A percentile compares a stretch with the other conserved stretches of the same genome.
phyloP scores from a whole-genome alignment of 495 filamentous ascomycete genomes.

The Penicillium dipodomyicola region DNA sequence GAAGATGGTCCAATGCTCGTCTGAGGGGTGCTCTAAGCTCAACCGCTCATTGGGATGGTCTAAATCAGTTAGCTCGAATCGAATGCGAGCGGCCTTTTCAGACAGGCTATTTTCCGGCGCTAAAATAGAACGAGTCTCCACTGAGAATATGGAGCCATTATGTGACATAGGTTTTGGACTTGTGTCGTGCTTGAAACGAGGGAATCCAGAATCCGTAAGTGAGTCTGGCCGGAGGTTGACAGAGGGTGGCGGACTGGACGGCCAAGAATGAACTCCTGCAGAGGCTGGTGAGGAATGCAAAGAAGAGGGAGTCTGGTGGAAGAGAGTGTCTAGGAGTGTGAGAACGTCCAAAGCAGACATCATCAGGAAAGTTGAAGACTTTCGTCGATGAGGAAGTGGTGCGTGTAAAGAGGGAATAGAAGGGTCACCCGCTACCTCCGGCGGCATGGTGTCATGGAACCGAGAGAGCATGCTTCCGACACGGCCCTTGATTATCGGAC shows the following conservation, averaged over 20 bases:
- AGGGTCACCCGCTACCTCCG: slow-evolving; percentile 7
- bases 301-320: slow-evolving; percentile 31
- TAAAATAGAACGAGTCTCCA: slow-evolving; percentile 30
- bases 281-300: slow-evolving; percentile 28
- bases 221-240: slow-evolving; percentile 18
- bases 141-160: slow-evolving; percentile 28
- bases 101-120: slow-evolving; percentile 24
- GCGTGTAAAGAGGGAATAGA: slow-evolving; percentile 4
- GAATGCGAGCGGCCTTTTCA: slow-evolving; percentile 42
- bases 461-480: slow-evolving; percentile 73
- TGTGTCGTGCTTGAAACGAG: slow-evolving; percentile 23
- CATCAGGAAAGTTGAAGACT: slow-evolving; percentile 39
- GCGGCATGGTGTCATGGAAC: slow-evolving; percentile 39
- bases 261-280: slow-evolving; percentile 16
- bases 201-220: slow-evolving; percentile 30
- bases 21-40: slow-evolving; percentile 39
- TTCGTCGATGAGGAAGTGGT: slow-evolving; percentile 8
- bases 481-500: slow-evolving; percentile 63
- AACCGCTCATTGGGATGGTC: slow-evolving; percentile 36
- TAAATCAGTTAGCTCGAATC: slow-evolving; percentile 44
- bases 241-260: slow-evolving; percentile 6
- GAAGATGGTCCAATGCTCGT: slow-evolving; percentile 56
- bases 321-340: slow-evolving; percentile 43
- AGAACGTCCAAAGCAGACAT: slow-evolving; percentile 41
- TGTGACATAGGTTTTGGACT: slow-evolving; percentile 20